Conservation (phyloP, 352 stramenopile genomes). For the Pythium phragmiticola region DNA sequence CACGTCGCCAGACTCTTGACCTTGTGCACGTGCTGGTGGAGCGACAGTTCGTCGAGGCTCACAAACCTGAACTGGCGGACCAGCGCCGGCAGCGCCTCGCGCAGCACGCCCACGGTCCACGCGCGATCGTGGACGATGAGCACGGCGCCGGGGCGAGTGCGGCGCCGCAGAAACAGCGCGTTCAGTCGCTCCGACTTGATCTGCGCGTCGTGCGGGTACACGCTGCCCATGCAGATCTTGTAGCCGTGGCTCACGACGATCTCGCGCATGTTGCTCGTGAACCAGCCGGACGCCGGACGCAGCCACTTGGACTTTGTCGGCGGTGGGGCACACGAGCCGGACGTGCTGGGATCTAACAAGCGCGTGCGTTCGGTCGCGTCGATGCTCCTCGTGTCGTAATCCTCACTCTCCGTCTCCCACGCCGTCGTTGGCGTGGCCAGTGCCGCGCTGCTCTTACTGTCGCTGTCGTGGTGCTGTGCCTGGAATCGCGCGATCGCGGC, state of each 20-base stretch:
- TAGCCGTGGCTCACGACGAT: constrained; percentile 76
- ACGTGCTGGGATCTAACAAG: constrained; percentile 20
- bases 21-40: constrained; percentile 29
- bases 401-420: neutral
- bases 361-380: constrained; percentile 9
- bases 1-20: constrained; percentile 8
- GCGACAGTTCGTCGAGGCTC: constrained; percentile 59
- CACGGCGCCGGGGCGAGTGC: constrained; percentile 67
- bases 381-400: neutral
- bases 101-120: constrained; percentile 79
- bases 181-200: constrained; percentile 74
- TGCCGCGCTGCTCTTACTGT: constrained; percentile 11
- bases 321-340: neutral
- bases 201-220: constrained; percentile 86
- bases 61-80: constrained; percentile 59
- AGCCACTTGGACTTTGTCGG: constrained; percentile 54
- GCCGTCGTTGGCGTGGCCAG: neutral
- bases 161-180: constrained; percentile 47
- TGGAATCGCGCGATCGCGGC: constrained; percentile 55
- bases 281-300: constrained; percentile 82
- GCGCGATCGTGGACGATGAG: constrained; percentile 84
- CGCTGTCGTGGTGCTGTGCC: constrained; percentile 1
- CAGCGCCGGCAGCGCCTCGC: constrained; percentile 50
- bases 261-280: constrained; percentile 76
- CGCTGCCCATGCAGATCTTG: constrained; percentile 80